These are phyloP conservation scores for Oryza punctata DNA, from an alignment of 176 grass and related monocot genomes.

Conservation along the genomic window DNA sequence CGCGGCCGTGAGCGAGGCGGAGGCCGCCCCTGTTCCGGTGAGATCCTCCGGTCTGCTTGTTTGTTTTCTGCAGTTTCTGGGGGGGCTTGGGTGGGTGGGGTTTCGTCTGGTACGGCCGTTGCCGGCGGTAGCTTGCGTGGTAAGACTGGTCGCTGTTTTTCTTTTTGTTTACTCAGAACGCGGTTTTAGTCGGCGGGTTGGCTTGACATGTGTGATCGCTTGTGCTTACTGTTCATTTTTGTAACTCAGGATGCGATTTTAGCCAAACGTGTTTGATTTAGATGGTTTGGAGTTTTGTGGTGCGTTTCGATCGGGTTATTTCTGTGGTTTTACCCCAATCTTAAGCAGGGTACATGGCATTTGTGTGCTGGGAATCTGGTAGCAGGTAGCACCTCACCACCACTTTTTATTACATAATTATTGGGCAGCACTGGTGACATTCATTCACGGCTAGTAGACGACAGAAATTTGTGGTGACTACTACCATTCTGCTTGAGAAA, in stretches of 20 bases:
- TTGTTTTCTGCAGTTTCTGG: background rate
- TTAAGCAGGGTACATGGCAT: too few relatives aligned
- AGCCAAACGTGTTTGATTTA: background rate
- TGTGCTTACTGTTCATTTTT: background rate
- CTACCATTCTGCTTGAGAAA: too few relatives aligned
- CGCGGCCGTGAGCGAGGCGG: constrained; percentile 2
- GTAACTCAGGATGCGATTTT: background rate
- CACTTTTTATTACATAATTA: background rate
- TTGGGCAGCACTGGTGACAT: background rate
- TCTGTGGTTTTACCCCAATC: background rate
- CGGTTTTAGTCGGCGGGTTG: background rate
- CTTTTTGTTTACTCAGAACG: background rate
- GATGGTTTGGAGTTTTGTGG: background rate
- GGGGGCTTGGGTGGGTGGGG: background rate
- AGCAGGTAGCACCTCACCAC: background rate
- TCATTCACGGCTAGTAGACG: background rate
- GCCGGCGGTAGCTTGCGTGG: constrained; percentile 16
- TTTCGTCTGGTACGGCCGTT: background rate
- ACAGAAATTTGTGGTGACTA: background rate
- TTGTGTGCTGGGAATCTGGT: background rate
- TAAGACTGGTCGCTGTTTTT: background rate
- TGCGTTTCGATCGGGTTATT: background rate
- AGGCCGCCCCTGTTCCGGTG: constrained; percentile 29
- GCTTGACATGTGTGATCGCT: background rate
- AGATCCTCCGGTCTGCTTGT: constrained; percentile 7